Evolutionary conservation across 1,284 basidiomycete species (phyloP).

Genomic region (Coniferiporia sulphurascens): DNA sequence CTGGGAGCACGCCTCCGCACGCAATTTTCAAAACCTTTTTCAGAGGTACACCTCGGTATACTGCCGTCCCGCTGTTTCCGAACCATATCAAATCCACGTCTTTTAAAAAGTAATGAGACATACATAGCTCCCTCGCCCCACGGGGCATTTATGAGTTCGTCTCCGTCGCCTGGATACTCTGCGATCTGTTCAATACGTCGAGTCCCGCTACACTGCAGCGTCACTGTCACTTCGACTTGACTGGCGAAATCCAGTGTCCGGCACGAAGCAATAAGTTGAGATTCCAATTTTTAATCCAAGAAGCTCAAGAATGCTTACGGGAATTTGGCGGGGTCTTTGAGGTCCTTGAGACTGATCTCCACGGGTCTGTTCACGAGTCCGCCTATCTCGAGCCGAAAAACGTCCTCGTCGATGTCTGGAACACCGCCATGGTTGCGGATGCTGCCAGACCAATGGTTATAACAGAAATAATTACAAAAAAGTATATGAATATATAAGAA

Average conservation of each 20-base stretch:
- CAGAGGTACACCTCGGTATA: conserved; percentile 46
- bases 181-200: conserved; percentile 49
- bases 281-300: too few relatives aligned
- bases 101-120: conserved; percentile 13
- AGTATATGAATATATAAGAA: too few relatives aligned
- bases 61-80: conserved; percentile 32
- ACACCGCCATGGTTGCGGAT: conserved; percentile 47
- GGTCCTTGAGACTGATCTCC: too few relatives aligned
- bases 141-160: conserved; percentile 51
- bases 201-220: conserved; percentile 51
- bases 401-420: conserved; percentile 40
- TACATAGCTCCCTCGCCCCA: conserved; percentile 57
- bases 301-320: conserved; percentile 42
- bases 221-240: conserved; percentile 43
- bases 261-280: too few relatives aligned
- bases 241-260: too few relatives aligned
- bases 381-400: too few relatives aligned
- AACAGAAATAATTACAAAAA: too few relatives aligned
- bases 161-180: conserved; percentile 53
- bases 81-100: background rate
- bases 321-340: conserved; percentile 42
- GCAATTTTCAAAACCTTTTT: conserved; percentile 51
- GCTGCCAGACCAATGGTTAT: conserved; percentile 24
- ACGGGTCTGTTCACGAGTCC: too few relatives aligned
- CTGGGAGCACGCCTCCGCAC: conserved; percentile 45